phyloP scores from a whole-genome alignment of 306 rosid species.

The Calophaca sinica region DNA sequence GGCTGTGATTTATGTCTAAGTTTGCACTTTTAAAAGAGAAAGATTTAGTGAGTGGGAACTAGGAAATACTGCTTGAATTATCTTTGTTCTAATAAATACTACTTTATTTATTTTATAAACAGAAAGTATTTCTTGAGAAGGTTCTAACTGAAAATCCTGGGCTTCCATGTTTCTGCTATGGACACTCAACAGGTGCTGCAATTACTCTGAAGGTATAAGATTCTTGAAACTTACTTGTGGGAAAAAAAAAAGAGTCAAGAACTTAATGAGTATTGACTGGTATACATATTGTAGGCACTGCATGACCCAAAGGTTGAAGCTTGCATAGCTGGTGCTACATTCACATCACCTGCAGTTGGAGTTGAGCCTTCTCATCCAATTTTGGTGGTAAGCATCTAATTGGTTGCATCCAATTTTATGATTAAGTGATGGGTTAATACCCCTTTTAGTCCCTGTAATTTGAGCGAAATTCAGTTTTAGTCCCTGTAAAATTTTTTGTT shows the following conservation, averaged over 20 bases:
- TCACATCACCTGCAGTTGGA: constrained; percentile 95
- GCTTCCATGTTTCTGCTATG: constrained; percentile 84
- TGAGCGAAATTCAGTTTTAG: too few species aligned
- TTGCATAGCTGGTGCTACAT: constrained; percentile 65
- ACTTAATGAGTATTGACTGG: not conserved
- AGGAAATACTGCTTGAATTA: not conserved
- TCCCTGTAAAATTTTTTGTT: too few species aligned
- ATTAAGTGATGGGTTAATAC: not conserved
- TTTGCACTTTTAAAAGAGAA: not conserved
- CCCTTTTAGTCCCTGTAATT: too few species aligned
- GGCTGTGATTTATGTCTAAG: not conserved
- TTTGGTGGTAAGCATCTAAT: constrained; percentile 60
- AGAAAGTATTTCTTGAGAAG: constrained; percentile 83
- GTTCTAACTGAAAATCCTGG: constrained; percentile 73
- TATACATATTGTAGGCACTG: constrained; percentile 60
- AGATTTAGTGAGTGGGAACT: not conserved
- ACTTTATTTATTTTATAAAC: constrained; percentile 32
- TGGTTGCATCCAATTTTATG: not conserved
- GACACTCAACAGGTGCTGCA: constrained; percentile 96
- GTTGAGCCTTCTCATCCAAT: constrained; percentile 84
- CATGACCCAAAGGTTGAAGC: constrained; percentile 80
- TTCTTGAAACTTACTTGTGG: constrained; percentile 19
- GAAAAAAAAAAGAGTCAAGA: not conserved
- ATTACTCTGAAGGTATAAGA: constrained; percentile 78
- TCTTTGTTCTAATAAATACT: constrained; percentile 25